These are phyloP conservation scores for Apiotrichum akiyoshidainum DNA, from an alignment of 1,284 basidiomycete species.

Conservation along the genomic window DNA sequence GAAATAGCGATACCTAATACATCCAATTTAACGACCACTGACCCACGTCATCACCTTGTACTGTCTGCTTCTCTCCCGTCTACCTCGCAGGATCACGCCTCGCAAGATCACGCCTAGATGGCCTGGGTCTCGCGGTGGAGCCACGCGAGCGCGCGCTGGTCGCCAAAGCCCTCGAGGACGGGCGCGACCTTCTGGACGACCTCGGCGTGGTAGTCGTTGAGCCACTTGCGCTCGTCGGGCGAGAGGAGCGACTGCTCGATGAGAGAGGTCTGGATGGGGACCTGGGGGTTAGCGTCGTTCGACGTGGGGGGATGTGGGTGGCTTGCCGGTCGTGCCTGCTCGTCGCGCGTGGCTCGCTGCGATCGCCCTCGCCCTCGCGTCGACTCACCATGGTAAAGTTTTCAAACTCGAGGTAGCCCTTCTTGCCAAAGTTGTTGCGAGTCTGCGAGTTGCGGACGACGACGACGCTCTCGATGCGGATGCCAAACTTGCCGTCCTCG, in stretches of 20 bases:
- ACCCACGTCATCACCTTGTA: no score
- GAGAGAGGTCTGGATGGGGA: conserved; percentile 83
- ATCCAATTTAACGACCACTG: no score
- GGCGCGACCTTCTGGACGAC: conserved; percentile 73
- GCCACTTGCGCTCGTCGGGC: conserved; percentile 69
- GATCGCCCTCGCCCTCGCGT: not conserved
- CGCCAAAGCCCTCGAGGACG: conserved; percentile 58
- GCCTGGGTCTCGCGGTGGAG: conserved; percentile 61
- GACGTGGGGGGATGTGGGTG: no score
- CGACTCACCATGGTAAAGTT: conserved; percentile 69
- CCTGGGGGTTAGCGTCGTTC: conserved; percentile 52
- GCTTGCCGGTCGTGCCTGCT: not conserved
- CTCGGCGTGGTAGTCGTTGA: conserved; percentile 81
- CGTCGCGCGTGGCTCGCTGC: not conserved
- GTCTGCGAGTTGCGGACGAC: conserved; percentile 70
- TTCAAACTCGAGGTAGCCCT: conserved; percentile 79
- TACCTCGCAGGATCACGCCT: no score
- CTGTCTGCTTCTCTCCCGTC: no score
- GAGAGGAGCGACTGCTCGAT: conserved; percentile 67
- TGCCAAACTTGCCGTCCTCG: conserved; percentile 84
- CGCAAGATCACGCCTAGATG: not conserved
- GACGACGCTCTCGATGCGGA: conserved; percentile 87
- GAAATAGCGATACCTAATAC: no score
- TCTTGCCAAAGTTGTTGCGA: conserved; percentile 77
- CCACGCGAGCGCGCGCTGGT: conserved; percentile 73